Evolutionary conservation across 164 flowering plant species (phyloP), one percentile per base, ranked within the genome.

Genomic region (Tetrastigma voinierianum): DNA sequence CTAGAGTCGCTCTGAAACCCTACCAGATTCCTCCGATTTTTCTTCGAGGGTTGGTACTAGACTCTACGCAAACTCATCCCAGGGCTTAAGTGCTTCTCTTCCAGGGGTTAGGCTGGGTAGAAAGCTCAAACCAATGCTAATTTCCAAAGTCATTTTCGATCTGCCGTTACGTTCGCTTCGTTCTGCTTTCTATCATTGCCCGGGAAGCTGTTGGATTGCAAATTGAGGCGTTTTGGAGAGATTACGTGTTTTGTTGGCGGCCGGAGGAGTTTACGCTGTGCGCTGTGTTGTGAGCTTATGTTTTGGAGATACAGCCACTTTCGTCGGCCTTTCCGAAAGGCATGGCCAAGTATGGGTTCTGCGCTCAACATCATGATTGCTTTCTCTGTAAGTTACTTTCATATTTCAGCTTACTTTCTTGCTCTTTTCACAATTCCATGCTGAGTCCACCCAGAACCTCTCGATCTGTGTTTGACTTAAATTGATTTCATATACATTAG

Each of bases 341-440:
- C 72, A 83, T 92, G 96, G 97, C 99, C 13, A 92, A 92, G 85
- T 95, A 88, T 72, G 99, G 97, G 5, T 92, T 92, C 92, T 48
- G 97, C 97, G 64, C 84, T 93, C 99, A 7, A 59, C 88, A 13
- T 86, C 99, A 85, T 92, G 12, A 97, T 95, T 14, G 86, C 95
- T 17, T 92, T 95, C 55, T 23, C 87, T 64, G 98, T 91, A 77
- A 93, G 96, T 83, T 51, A 49, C 21, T 43, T 16, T 56, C n/a
- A 21, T 25, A 54, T 59, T 44, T 32, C 6, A 10, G 24, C 24
- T 21, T 6, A 32, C 40, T 32, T 32, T 32, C 40, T 32, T 32
- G 40, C 0, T 32, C 40, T 32, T 32, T n/a, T n/a, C n/a, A n/a
- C n/a, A n/a, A n/a, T n/a, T 32, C 1, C 52, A 12, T 14, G 7